Conservation (phyloP, 371 early-diverging fungal species). For the Mortierella sp. region DNA sequence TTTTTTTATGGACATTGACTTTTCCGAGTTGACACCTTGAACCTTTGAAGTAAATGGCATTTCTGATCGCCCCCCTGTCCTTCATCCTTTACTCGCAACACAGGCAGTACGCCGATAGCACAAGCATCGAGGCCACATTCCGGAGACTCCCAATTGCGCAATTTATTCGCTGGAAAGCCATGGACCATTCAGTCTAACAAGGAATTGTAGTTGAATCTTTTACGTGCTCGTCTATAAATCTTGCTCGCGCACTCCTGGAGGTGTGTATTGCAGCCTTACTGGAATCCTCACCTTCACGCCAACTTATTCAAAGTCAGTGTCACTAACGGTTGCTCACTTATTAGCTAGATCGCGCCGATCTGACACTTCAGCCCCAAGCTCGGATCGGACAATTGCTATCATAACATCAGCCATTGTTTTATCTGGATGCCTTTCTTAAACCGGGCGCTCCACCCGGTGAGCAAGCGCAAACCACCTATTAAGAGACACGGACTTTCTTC, state of each 20-base stretch:
- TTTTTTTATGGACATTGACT: background rate
- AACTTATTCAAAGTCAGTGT: too few relatives aligned
- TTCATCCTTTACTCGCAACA: background rate
- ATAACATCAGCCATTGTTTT: background rate
- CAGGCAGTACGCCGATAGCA: background rate
- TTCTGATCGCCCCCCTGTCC: background rate
- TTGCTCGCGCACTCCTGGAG: background rate
- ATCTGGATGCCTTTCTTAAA: constrained; percentile 38
- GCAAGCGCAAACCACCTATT: constrained; percentile 32
- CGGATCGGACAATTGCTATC: background rate
- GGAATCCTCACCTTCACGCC: background rate
- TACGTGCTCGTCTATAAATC: background rate
- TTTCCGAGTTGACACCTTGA: background rate
- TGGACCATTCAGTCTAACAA: constrained; percentile 7
- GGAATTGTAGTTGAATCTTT: background rate
- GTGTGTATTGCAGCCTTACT: background rate
- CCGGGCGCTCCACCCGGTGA: constrained; percentile 40
- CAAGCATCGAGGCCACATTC: background rate
- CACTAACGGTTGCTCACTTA: background rate
- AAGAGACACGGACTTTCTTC: constrained; percentile 13
- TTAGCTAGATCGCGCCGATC: constrained; percentile 12
- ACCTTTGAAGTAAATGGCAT: background rate
- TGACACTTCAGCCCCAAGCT: background rate
- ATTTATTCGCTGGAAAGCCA: constrained; percentile 1
- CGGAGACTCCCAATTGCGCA: background rate